A percentile compares a stretch with the other conserved stretches of the same genome.
These are phyloP conservation scores for Hyphopichia burtonii DNA, from an alignment of 1,139 yeast genomes.

Conservation along the genomic window DNA sequence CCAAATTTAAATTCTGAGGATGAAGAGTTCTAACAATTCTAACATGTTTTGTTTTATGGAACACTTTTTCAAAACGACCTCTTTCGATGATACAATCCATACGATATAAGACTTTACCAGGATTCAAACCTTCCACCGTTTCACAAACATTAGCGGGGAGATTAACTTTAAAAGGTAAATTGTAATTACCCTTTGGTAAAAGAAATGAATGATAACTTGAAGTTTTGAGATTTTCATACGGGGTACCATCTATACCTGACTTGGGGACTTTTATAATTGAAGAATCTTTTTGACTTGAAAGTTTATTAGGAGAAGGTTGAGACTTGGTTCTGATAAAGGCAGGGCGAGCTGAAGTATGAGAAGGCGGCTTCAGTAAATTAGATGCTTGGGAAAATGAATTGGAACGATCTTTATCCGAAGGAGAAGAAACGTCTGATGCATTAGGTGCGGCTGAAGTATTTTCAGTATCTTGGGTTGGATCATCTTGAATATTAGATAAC, in stretches of 20 bases:
- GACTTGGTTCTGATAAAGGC: slow-evolving; percentile 18
- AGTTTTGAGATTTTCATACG: slow-evolving; percentile 26
- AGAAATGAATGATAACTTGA: slow-evolving; percentile 37
- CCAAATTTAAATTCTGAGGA: slow-evolving; percentile 47
- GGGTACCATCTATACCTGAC: slow-evolving; percentile 47
- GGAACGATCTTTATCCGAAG: not conserved
- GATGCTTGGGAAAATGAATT: not conserved
- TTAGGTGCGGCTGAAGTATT: not conserved
- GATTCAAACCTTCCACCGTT: slow-evolving; percentile 62
- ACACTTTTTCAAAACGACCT: slow-evolving; percentile 46
- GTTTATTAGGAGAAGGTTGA: slow-evolving; percentile 11
- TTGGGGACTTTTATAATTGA: slow-evolving; percentile 25
- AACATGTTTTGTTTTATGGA: slow-evolving; percentile 31
- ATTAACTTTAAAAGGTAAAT: slow-evolving; percentile 55
- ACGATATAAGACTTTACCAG: slow-evolving; percentile 57
- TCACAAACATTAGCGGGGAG: slow-evolving; percentile 64
- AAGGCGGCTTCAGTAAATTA: not conserved
- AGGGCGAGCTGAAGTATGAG: slow-evolving; percentile 13
- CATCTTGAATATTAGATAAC: not conserved
- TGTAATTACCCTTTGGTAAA: slow-evolving; percentile 65
- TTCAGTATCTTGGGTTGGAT: not conserved
- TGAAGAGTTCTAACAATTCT: slow-evolving; percentile 51
- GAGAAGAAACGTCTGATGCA: not conserved
- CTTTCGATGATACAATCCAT: slow-evolving; percentile 56
- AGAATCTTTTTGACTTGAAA: slow-evolving; percentile 4